A percentile compares a stretch with the other conserved stretches of the same genome.
Conservation (phyloP, 2,329 filamentous ascomycete genomes). For the Exophiala viscosa region DNA sequence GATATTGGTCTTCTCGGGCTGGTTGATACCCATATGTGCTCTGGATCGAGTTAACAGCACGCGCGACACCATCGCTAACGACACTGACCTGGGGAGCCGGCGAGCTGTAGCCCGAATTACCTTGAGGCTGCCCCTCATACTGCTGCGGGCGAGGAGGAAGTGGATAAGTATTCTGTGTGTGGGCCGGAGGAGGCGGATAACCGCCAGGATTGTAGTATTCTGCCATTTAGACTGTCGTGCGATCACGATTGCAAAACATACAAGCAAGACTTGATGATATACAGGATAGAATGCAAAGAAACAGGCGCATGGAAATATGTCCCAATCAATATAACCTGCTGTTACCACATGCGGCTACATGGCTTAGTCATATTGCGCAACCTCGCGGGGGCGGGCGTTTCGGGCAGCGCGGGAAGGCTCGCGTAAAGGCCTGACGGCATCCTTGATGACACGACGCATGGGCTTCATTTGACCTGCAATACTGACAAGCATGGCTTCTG, state of each 20-base stretch:
- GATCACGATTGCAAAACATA: neutral
- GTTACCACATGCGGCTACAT: neutral
- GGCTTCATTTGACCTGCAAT: neutral
- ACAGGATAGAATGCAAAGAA: neutral
- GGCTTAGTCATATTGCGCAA: constrained; percentile 15
- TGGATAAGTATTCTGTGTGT: constrained; percentile 12
- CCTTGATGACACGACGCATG: constrained; percentile 15
- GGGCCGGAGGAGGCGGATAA: constrained; percentile 17
- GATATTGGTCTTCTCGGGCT: constrained; percentile 24
- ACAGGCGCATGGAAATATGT: neutral
- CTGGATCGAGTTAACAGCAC: constrained; percentile 7
- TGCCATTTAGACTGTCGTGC: constrained; percentile 7
- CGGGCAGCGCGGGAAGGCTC: constrained; percentile 1
- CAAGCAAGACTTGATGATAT: neutral
- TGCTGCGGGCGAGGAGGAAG: constrained; percentile 10
- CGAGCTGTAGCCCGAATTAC: constrained; percentile 12
- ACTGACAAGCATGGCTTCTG: neutral
- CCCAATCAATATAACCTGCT: too few species aligned
- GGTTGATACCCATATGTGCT: constrained; percentile 19
- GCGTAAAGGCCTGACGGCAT: constrained; percentile 17
- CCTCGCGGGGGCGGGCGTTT: neutral
- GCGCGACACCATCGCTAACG: neutral
- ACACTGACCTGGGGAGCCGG: constrained; percentile 12
- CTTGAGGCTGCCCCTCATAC: neutral
- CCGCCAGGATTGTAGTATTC: constrained; percentile 16